Conservation (phyloP, 1,284 basidiomycete species). For the Heterobasidion irregulare region DNA sequence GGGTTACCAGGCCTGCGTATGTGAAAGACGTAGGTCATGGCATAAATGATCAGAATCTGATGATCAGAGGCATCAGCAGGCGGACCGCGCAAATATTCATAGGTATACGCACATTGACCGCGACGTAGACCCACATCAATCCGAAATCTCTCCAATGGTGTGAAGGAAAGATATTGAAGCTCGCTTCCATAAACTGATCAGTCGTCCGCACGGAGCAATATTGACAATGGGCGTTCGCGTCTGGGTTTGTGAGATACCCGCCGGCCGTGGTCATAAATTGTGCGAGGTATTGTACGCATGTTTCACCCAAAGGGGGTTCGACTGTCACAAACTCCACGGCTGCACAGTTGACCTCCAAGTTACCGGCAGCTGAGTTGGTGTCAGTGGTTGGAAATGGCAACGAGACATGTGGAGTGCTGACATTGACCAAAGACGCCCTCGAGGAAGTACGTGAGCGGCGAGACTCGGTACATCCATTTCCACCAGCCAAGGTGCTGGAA, state of each 20-base stretch:
- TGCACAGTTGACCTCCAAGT: slow-evolving; percentile 37
- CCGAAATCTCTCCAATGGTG: slow-evolving; percentile 60
- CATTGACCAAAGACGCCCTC: slow-evolving; percentile 39
- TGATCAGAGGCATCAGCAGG: neutral
- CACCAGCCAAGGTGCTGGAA: slow-evolving; percentile 68
- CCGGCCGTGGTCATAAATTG: slow-evolving; percentile 44
- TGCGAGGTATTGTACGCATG: slow-evolving; percentile 53
- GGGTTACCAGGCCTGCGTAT: neutral
- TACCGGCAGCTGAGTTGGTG: slow-evolving; percentile 21
- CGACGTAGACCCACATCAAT: slow-evolving; percentile 54
- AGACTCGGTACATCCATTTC: slow-evolving; percentile 77
- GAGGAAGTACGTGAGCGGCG: slow-evolving; percentile 67
- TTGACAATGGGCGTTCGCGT: slow-evolving; percentile 40
- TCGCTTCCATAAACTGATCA: slow-evolving; percentile 44
- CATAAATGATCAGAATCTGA: slow-evolving; percentile 4
- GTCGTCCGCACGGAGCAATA: slow-evolving; percentile 48
- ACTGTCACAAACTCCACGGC: slow-evolving; percentile 36
- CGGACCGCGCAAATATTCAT: too few relatives aligned
- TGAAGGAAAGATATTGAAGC: slow-evolving; percentile 47
- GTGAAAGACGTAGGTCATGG: slow-evolving; percentile 10
- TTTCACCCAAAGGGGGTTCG: slow-evolving; percentile 52
- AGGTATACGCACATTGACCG: slow-evolving; percentile 42
- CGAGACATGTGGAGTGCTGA: neutral
- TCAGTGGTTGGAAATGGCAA: neutral
- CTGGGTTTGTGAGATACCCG: slow-evolving; percentile 62